A percentile compares a stretch with the other conserved stretches of the same genome.
Evolutionary conservation across 2,329 filamentous ascomycete species (phyloP).

Genomic region (Pestalotiopsis sp.): DNA sequence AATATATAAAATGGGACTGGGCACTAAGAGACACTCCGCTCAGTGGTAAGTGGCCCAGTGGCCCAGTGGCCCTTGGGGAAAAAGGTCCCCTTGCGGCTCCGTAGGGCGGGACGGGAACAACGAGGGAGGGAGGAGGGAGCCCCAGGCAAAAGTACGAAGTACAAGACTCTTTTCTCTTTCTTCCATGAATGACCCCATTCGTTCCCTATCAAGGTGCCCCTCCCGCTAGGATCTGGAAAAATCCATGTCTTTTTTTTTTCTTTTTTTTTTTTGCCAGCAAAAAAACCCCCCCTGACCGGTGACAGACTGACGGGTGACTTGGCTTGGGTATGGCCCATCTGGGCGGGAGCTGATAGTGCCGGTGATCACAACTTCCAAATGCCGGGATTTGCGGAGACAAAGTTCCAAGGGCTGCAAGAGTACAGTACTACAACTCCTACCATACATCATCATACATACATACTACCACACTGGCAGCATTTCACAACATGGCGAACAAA

Average conservation of each 20-base stretch:
- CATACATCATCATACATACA: not conserved
- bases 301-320: not conserved
- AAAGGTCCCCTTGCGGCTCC: not conserved
- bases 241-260: not conserved
- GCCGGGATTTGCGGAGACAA: slow-evolving; percentile 1
- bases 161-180: not conserved
- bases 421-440: not conserved
- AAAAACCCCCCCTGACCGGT: not conserved
- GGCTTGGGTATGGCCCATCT: not conserved
- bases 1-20: too few species aligned
- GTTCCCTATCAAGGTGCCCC: not conserved
- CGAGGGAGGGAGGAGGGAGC: not conserved
- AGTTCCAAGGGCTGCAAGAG: not conserved
- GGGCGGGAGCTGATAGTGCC: slow-evolving; percentile 8
- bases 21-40: too few species aligned
- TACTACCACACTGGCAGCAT: too few species aligned
- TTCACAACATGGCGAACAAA: not conserved
- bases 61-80: too few species aligned
- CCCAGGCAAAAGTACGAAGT: not conserved
- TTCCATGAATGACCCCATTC: not conserved
- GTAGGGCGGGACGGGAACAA: not conserved
- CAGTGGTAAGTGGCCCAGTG: too few species aligned
- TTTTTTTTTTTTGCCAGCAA: not conserved
- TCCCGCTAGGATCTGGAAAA: not conserved
- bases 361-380: slow-evolving; percentile 7